phyloP scores from a whole-genome alignment of 2,329 filamentous ascomycete genomes.

The Stachybotrys echinatus region DNA sequence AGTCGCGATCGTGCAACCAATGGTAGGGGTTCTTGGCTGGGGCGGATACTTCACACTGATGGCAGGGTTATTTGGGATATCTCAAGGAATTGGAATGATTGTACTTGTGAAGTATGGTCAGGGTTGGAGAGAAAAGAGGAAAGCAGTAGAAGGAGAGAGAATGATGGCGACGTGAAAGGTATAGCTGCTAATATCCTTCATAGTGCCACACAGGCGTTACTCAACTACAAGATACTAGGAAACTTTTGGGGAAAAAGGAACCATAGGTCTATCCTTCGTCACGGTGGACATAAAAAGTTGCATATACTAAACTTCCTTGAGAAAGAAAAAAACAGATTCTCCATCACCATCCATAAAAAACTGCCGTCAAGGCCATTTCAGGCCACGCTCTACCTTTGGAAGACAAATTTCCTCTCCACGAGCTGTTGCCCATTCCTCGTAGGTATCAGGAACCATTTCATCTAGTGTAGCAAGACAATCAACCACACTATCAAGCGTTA shows the following conservation, averaged over 20 bases:
- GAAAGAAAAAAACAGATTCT: background rate
- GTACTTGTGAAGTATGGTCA: background rate
- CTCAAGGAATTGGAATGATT: background rate
- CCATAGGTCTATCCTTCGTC: too few species aligned
- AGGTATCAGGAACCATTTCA: background rate
- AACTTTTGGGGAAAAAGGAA: too few species aligned
- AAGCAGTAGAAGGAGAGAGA: background rate
- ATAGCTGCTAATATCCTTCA: background rate
- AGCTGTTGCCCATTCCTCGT: background rate
- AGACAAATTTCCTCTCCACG: background rate
- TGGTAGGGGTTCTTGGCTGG: background rate
- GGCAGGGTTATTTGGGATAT: background rate
- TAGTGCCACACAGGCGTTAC: too few species aligned
- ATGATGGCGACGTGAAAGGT: background rate
- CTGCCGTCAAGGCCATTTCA: background rate
- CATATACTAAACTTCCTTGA: background rate
- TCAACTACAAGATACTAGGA: too few species aligned
- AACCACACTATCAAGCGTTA: background rate
- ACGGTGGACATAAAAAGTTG: too few species aligned
- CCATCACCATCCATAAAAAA: too few species aligned
- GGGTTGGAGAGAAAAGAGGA: background rate
- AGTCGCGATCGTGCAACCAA: background rate
- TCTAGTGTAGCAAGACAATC: background rate
- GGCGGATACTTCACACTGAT: background rate
- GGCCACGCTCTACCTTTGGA: background rate